phyloP scores from a whole-genome alignment of 139 green algal genomes.

The Ostreobium quekettii region DNA sequence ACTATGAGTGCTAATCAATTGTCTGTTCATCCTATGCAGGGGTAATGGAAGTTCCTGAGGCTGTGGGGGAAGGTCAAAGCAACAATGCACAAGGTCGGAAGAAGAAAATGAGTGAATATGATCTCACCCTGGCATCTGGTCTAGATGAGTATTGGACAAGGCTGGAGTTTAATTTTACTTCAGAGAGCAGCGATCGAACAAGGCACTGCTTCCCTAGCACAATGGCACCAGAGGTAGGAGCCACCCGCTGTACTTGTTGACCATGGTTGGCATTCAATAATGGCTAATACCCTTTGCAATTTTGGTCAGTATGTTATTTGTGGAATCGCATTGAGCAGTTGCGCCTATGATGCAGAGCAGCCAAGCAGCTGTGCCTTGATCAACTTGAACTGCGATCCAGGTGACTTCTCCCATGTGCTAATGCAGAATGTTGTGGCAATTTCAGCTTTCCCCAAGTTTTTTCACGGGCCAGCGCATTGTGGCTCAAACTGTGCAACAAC shows the following conservation, averaged over 20 bases:
- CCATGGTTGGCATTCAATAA: not conserved
- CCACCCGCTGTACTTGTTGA: slow-evolving; percentile 3
- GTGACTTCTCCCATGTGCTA: not conserved
- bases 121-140: not conserved
- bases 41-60: not conserved
- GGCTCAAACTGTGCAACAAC: not conserved
- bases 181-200: not conserved
- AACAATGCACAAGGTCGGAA: not conserved
- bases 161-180: slow-evolving; percentile 14
- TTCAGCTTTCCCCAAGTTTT: too few relatives aligned
- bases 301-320: too few relatives aligned
- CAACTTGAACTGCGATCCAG: not conserved
- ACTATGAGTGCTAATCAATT: too few relatives aligned
- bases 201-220: slow-evolving; percentile 3
- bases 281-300: too few relatives aligned
- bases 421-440: not conserved
- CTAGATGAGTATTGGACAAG: slow-evolving; percentile 11
- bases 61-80: not conserved
- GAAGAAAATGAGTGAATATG: not conserved
- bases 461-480: not conserved
- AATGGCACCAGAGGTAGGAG: not conserved
- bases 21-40: not conserved
- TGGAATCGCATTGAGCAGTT: not conserved
- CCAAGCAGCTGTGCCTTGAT: not conserved
- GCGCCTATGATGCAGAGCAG: not conserved